phyloP scores from a whole-genome alignment of 345 rosid genomes.

The Ceriops tagal region DNA sequence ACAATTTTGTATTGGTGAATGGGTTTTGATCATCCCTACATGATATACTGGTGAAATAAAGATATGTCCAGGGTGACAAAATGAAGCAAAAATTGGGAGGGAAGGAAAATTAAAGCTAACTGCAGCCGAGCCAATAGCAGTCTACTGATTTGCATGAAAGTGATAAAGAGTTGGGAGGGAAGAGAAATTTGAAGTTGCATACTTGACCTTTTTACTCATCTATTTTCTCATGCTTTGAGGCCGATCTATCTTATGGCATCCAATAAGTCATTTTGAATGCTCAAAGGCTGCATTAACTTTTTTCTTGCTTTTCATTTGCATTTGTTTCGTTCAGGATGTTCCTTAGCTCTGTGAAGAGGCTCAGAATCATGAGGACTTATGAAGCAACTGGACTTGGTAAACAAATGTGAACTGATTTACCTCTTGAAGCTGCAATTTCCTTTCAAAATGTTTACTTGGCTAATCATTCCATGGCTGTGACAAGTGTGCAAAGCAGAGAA shows the following conservation, averaged over 20 bases:
- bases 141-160: background rate
- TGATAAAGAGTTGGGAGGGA: background rate
- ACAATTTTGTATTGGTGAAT: background rate
- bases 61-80: background rate
- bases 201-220: background rate
- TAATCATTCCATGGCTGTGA: conserved; percentile 39
- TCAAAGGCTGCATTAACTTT: background rate
- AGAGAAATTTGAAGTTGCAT: background rate
- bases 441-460: background rate
- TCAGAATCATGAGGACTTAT: conserved; percentile 73
- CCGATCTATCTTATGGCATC: background rate
- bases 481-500: conserved; percentile 27
- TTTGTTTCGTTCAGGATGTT: conserved; percentile 61
- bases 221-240: background rate
- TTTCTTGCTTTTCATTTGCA: conserved; percentile 1
- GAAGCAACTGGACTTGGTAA: conserved; percentile 77
- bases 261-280: background rate
- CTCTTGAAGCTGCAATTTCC: conserved; percentile 5
- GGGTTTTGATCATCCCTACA: background rate
- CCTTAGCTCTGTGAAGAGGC: conserved; percentile 69
- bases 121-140: too few relatives aligned
- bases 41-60: background rate
- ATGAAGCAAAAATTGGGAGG: too few relatives aligned
- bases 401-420: conserved; percentile 20
- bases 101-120: too few relatives aligned